Base-by-base conservation (phyloP, 2,329 filamentous ascomycete species). In the Aspergillus ibericus region DNA sequence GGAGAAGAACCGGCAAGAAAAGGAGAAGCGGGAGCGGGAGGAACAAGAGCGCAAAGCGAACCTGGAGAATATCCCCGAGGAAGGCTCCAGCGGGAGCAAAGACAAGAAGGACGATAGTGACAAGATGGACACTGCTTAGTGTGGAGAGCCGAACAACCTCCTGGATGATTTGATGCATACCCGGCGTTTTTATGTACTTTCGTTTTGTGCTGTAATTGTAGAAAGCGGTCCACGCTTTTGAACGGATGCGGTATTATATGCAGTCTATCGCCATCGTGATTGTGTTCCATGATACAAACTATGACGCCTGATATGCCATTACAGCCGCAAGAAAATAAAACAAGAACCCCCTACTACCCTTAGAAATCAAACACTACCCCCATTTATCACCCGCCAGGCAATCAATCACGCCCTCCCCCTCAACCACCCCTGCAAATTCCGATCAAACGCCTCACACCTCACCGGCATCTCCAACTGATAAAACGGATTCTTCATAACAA, bases 401-500 rank as follows among this genome's bases (percentile, higher is more conserved):
- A n/a, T 40, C 51, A 18, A 56, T 64, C 63, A 64, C 59, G 27
- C 75, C 63, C 83, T 78, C 53, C 78, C 78, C 72, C 91, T 87
- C 69, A 96, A 86, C 77, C 93, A 96, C 36, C 88, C 90, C 65
- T 85, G 84, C 64, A 97, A 75, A 75, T 91, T 91, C 68, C 93
- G 83, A 75, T 99, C 95, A 79, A 97, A 99, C 68, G 92, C 90
- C 72, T 98, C 95, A 77, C 95, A 96, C 61, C 95, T 84, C 55
- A 99, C 87, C 6, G 95, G 95, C 93, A 98, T 99, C 80, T 99
- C 95, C 58, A 96, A 82, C 71, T 95, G 93, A 78, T 98, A 98
- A 73, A 99, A 99, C 1, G 95, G 95, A 75, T 99, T 99, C 83
- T 98, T 99, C 92, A 97, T 98, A 67, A 99, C 95, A 74, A 91